A percentile compares a stretch with the other conserved stretches of the same genome.
Conservation (phyloP, 2,329 filamentous ascomycete genomes). For the Trichoderma sp. region DNA sequence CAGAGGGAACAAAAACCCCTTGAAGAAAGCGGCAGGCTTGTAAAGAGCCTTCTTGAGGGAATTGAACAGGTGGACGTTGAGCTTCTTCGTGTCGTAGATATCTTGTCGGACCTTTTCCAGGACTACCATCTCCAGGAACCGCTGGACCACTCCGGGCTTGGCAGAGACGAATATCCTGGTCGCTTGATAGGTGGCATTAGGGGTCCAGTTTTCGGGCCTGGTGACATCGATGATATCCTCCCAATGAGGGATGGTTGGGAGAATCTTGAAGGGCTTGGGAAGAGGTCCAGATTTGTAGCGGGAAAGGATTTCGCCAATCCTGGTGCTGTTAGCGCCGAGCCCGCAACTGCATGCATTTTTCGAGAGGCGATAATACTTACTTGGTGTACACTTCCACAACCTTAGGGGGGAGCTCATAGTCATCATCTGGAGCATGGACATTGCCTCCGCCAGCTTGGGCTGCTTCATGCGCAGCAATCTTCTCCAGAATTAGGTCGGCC, state of each 20-base stretch:
- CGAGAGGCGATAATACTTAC: slow-evolving; percentile 40
- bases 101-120: slow-evolving; percentile 90
- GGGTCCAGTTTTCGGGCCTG: slow-evolving; percentile 69
- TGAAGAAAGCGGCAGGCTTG: slow-evolving; percentile 95
- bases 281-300: slow-evolving; percentile 95
- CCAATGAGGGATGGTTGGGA: slow-evolving; percentile 88
- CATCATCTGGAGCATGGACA: slow-evolving; percentile 65
- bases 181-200: slow-evolving; percentile 79
- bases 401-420: slow-evolving; percentile 82
- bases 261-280: slow-evolving; percentile 95
- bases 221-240: slow-evolving; percentile 82
- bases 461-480: slow-evolving; percentile 89
- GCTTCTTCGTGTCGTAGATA: slow-evolving; percentile 88
- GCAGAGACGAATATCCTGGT: slow-evolving; percentile 89
- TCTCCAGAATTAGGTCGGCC: slow-evolving; percentile 87
- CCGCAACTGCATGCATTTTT: not conserved
- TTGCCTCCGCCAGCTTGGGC: slow-evolving; percentile 45
- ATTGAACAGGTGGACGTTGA: slow-evolving; percentile 95
- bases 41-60: slow-evolving; percentile 86
- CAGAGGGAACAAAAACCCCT: slow-evolving; percentile 89
- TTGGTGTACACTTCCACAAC: slow-evolving; percentile 93
- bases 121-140: slow-evolving; percentile 82
- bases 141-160: slow-evolving; percentile 74
- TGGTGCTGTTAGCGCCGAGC: slow-evolving; percentile 33
- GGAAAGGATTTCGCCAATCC: slow-evolving; percentile 81